These are phyloP conservation scores for Leptographium wingfieldii DNA, from an alignment of 2,329 filamentous ascomycete species.

Conservation along the genomic window DNA sequence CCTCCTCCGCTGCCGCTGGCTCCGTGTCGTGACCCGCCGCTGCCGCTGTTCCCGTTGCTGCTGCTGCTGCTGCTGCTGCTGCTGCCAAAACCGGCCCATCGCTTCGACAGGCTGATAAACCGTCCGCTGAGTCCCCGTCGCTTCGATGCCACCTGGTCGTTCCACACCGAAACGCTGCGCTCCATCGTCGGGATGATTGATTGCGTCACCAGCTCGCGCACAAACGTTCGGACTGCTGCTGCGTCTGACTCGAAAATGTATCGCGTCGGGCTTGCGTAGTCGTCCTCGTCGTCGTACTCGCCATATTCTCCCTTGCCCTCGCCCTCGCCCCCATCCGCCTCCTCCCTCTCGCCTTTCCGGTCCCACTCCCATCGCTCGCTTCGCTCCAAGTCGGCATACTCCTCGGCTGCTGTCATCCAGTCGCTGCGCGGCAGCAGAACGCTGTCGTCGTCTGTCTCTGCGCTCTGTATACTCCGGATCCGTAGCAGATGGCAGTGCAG, in stretches of 20 bases:
- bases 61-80: constrained; percentile 20
- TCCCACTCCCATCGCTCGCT: constrained; percentile 26
- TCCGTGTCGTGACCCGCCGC: constrained; percentile 25
- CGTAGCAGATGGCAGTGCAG: constrained; percentile 87
- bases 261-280: constrained; percentile 57
- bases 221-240: constrained; percentile 74
- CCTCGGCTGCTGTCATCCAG: constrained; percentile 82
- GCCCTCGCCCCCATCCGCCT: constrained; percentile 52
- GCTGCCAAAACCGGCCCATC: constrained; percentile 72
- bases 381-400: constrained; percentile 59
- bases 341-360: constrained; percentile 34
- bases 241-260: constrained; percentile 90
- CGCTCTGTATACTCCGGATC: constrained; percentile 71
- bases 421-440: constrained; percentile 68
- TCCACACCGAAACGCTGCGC: constrained; percentile 80
- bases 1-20: not conserved
- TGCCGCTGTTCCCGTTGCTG: constrained; percentile 29
- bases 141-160: constrained; percentile 88
- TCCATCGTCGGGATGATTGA: constrained; percentile 96
- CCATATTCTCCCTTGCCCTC: constrained; percentile 53
- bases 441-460: constrained; percentile 84
- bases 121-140: constrained; percentile 78
- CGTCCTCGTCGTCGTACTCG: constrained; percentile 52
- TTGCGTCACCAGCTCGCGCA: constrained; percentile 90
- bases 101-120: constrained; percentile 88